Conservation (phyloP, 192 early-diverging fungal genomes). For the Phlyctochytrium bullatum region DNA sequence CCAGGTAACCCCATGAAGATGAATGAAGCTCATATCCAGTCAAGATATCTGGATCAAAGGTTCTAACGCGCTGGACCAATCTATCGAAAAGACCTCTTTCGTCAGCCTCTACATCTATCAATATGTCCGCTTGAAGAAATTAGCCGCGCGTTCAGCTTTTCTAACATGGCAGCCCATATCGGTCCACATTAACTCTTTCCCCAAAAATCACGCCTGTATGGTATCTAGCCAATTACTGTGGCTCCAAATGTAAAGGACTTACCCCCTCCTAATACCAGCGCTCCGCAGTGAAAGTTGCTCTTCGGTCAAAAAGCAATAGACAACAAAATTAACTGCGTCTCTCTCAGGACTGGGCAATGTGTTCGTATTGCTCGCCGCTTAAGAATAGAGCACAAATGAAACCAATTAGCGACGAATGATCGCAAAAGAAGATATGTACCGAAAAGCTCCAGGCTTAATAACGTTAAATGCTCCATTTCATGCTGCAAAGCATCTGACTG, state of each 20-base stretch:
- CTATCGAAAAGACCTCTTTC: slow-evolving; percentile 62
- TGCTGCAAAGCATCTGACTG: slow-evolving; percentile 42
- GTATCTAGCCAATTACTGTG: slow-evolving; percentile 53
- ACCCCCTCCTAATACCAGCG: too few relatives aligned
- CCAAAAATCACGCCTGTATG: slow-evolving; percentile 56
- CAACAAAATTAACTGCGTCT: slow-evolving; percentile 60
- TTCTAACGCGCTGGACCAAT: slow-evolving; percentile 53
- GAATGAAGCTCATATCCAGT: slow-evolving; percentile 84
- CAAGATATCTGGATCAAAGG: slow-evolving; percentile 81
- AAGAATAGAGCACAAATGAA: slow-evolving; percentile 7
- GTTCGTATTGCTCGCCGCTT: slow-evolving; percentile 35
- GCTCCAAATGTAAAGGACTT: too few relatives aligned
- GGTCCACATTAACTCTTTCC: too few relatives aligned
- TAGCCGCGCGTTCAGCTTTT: too few relatives aligned
- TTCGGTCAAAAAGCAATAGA: slow-evolving; percentile 68
- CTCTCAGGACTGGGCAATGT: slow-evolving; percentile 66
- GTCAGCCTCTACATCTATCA: slow-evolving; percentile 5
- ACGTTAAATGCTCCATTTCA: slow-evolving; percentile 40
- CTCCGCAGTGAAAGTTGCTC: slow-evolving; percentile 26
- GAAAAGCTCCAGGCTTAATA: slow-evolving; percentile 68
- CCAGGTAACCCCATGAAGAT: slow-evolving; percentile 86
- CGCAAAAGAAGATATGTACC: slow-evolving; percentile 1
- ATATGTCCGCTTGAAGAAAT: too few relatives aligned
- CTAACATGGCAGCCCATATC: too few relatives aligned
- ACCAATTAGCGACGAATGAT: neutral